phyloP scores from a whole-genome alignment of 805 yeast genomes.

The Blastobotrys chiropterorum region DNA sequence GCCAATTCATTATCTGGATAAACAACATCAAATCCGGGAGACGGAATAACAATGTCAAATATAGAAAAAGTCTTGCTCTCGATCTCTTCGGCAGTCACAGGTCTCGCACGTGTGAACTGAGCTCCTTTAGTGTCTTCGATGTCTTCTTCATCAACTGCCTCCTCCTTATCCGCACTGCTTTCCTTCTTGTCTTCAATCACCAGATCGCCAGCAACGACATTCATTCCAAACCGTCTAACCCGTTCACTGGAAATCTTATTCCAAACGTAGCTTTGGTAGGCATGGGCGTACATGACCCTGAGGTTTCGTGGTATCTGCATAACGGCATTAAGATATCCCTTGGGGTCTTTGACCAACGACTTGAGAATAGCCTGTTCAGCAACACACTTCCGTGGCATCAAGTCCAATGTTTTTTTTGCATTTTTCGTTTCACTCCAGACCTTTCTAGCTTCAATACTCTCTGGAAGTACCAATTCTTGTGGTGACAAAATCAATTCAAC shows the following conservation, averaged over 20 bases:
- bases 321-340: slow-evolving; percentile 68
- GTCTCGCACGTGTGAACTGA: slow-evolving; percentile 58
- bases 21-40: slow-evolving; percentile 89
- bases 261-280: slow-evolving; percentile 96
- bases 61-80: slow-evolving; percentile 53
- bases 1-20: slow-evolving; percentile 70
- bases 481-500: slow-evolving; percentile 75
- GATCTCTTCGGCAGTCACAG: slow-evolving; percentile 69
- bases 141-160: slow-evolving; percentile 25
- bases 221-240: slow-evolving; percentile 60
- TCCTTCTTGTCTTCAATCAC: slow-evolving; percentile 38
- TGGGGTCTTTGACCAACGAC: slow-evolving; percentile 47
- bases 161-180: slow-evolving; percentile 15
- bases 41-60: slow-evolving; percentile 85
- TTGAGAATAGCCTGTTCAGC: slow-evolving; percentile 76
- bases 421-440: slow-evolving; percentile 73
- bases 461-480: slow-evolving; percentile 78
- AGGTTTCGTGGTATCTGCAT: slow-evolving; percentile 88
- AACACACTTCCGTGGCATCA: slow-evolving; percentile 81
- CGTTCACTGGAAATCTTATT: slow-evolving; percentile 77
- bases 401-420: slow-evolving; percentile 55
- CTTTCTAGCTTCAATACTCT: slow-evolving; percentile 73
- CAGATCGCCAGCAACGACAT: slow-evolving; percentile 75
- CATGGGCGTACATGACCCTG: slow-evolving; percentile 93
- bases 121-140: slow-evolving; percentile 64